Conservation (phyloP, 345 rosid genomes). For the Trapa bicornis region DNA sequence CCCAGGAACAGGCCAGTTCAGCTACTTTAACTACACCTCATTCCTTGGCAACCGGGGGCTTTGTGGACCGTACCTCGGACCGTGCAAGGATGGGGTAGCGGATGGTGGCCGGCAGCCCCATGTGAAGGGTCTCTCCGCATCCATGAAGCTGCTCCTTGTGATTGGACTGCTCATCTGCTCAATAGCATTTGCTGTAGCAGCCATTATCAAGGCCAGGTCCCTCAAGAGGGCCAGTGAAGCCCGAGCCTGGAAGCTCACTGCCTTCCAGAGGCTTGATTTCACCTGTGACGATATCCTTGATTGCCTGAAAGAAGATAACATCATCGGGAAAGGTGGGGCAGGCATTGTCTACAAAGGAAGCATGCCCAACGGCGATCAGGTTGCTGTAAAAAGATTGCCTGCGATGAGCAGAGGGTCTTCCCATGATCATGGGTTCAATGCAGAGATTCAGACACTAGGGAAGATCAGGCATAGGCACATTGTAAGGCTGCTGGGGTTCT, state of each 20-base stretch:
- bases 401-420: conserved; percentile 36
- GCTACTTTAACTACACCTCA: conserved; percentile 43
- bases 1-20: conserved; percentile 42
- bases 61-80: conserved; percentile 43
- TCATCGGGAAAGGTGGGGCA: conserved; percentile 48
- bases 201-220: conserved; percentile 33
- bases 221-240: conserved; percentile 36
- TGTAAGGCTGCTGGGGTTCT: conserved; percentile 35
- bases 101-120: conserved; percentile 24
- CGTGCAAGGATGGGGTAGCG: conserved; percentile 28
- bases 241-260: conserved; percentile 41
- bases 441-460: conserved; percentile 43
- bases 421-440: conserved; percentile 47
- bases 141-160: conserved; percentile 39
- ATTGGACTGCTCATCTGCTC: conserved; percentile 36
- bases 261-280: conserved; percentile 43
- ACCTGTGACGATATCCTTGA: conserved; percentile 33
- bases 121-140: conserved; percentile 31
- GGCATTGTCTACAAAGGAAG: conserved; percentile 36
- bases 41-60: conserved; percentile 37
- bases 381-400: conserved; percentile 35
- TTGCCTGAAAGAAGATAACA: conserved; percentile 41
- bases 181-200: conserved; percentile 32
- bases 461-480: conserved; percentile 40
- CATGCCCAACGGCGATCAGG: conserved; percentile 34